phyloP scores from a whole-genome alignment of 495 filamentous ascomycete genomes.

The Podospora anserina region DNA sequence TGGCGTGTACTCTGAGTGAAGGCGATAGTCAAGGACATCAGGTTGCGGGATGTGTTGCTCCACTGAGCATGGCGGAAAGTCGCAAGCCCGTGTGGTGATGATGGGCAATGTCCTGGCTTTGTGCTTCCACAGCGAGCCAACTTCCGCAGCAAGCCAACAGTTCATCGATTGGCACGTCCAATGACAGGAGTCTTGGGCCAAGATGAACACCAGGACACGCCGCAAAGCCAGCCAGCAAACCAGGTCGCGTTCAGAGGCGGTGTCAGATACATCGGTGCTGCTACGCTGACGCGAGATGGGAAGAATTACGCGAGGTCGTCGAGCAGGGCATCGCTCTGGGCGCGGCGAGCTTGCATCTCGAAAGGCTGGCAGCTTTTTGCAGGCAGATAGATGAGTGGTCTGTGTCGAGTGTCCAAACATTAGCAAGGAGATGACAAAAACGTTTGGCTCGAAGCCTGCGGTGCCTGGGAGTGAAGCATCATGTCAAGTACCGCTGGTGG shows the following conservation, averaged over 20 bases:
- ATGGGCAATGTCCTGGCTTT: no score
- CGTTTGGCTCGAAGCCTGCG: neutral
- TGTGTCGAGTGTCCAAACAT: neutral
- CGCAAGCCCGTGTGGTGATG: neutral
- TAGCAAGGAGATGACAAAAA: neutral
- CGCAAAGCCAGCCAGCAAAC: no score
- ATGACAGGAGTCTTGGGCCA: no score
- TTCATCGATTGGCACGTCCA: no score
- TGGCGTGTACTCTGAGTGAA: constrained; percentile 13
- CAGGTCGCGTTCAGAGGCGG: no score
- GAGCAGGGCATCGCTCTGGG: neutral
- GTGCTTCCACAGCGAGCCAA: no score
- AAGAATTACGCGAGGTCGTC: no score
- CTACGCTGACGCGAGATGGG: no score
- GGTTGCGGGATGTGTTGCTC: neutral
- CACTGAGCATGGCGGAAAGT: neutral
- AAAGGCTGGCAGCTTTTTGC: neutral
- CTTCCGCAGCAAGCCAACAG: no score
- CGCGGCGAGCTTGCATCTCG: neutral
- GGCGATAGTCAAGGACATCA: neutral
- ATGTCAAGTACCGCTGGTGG: neutral
- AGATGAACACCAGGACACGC: no score
- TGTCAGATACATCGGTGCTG: no score
- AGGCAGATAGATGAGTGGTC: neutral
- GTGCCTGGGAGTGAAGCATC: neutral